These are phyloP conservation scores for Hyaloscypha hepaticicola DNA, from an alignment of 495 filamentous ascomycete species.

Conservation along the genomic window DNA sequence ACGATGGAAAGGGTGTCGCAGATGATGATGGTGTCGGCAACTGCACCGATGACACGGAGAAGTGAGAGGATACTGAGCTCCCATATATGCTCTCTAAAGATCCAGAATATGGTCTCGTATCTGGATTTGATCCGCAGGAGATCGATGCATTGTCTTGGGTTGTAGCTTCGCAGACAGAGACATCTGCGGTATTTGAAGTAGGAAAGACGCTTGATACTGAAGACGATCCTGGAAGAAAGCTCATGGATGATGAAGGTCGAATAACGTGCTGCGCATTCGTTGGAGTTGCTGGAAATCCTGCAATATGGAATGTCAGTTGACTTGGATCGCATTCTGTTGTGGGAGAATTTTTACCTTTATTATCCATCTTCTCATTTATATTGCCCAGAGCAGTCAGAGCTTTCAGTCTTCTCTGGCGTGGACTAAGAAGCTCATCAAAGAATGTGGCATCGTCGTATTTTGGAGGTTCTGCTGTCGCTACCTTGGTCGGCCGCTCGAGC, in stretches of 20 bases:
- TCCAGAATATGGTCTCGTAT: background rate
- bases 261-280: background rate
- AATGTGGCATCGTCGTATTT: background rate
- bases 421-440: background rate
- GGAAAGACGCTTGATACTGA: background rate
- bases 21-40: background rate
- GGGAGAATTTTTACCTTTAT: background rate
- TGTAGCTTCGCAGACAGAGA: background rate
- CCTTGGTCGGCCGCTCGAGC: background rate
- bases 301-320: background rate
- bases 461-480: background rate
- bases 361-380: background rate
- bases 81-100: background rate
- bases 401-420: background rate
- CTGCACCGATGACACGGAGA: background rate
- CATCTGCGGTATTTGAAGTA: background rate
- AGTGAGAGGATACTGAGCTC: background rate
- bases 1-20: background rate
- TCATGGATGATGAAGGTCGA: background rate
- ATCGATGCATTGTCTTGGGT: background rate
- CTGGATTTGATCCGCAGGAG: background rate
- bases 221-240: background rate
- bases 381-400: background rate
- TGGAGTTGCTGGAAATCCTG: background rate
- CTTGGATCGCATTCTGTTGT: background rate